Evolutionary conservation across 2,329 filamentous ascomycete species (phyloP).

Genomic region (Sclerotinia nivalis): DNA sequence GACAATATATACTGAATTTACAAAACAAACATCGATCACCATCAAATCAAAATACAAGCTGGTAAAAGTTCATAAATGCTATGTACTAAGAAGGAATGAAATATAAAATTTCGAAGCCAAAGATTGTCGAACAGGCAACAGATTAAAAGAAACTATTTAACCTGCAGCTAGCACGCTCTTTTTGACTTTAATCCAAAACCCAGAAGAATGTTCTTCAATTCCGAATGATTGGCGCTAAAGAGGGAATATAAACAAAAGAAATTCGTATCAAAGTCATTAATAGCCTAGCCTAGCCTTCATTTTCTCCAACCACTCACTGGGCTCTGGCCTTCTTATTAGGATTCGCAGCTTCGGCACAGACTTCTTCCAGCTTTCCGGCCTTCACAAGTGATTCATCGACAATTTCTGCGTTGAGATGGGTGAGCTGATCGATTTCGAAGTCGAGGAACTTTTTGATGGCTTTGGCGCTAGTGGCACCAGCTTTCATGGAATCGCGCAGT

Average conservation of each 20-base stretch:
- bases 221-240: neutral
- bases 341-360: constrained; percentile 34
- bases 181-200: neutral
- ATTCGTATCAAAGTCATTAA: constrained; percentile 21
- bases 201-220: neutral
- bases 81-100: constrained; percentile 10
- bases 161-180: neutral
- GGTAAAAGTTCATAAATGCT: neutral
- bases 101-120: neutral
- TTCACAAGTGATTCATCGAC: constrained; percentile 39
- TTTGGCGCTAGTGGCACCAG: constrained; percentile 41
- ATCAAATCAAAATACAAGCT: neutral
- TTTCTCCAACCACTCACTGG: constrained; percentile 18
- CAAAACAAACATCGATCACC: neutral
- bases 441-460: constrained; percentile 44
- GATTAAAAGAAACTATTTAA: constrained; percentile 1
- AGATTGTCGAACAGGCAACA: neutral
- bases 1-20: neutral
- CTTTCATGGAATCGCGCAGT: constrained; percentile 42
- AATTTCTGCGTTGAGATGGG: constrained; percentile 41
- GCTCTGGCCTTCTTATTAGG: constrained; percentile 31
- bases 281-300: neutral
- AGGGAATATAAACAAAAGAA: constrained; percentile 22
- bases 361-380: constrained; percentile 37
- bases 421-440: constrained; percentile 40